A percentile compares a stretch with the other conserved stretches of the same genome.
Evolutionary conservation across 352 stramenopile genomes (phyloP).

Genomic region (Globisporangium lucens): DNA sequence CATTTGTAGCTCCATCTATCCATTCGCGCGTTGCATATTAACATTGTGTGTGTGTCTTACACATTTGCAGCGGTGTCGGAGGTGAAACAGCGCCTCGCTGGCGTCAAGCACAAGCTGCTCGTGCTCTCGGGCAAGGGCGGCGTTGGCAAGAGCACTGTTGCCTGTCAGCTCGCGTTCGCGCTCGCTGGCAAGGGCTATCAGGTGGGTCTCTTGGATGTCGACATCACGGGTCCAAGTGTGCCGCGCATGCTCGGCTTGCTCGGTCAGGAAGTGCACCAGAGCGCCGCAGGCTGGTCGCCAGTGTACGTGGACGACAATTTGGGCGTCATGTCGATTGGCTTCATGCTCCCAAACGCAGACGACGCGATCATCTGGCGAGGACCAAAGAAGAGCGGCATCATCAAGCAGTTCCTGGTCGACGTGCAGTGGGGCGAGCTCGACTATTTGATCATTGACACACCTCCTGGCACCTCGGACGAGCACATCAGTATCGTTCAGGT

Average conservation of each 20-base stretch:
- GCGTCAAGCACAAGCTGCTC: conserved; percentile 96
- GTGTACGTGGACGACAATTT: conserved; percentile 99
- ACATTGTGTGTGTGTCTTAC: conserved; percentile 34
- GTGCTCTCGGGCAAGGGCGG: conserved; percentile 99
- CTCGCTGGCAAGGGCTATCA: conserved; percentile 93
- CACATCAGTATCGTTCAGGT: conserved; percentile 99
- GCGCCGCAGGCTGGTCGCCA: conserved; percentile 97
- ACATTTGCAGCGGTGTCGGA: conserved; percentile 55
- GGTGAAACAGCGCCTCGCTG: conserved; percentile 81
- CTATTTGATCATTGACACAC: conserved; percentile 99
- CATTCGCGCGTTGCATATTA: neutral
- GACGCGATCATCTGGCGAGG: conserved; percentile 99
- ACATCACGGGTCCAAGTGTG: conserved; percentile 99
- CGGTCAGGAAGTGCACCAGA: conserved; percentile 96
- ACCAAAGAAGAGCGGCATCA: conserved; percentile 99
- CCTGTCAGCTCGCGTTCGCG: conserved; percentile 96
- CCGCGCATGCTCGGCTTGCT: conserved; percentile 95
- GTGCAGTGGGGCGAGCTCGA: conserved; percentile 99
- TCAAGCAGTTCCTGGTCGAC: conserved; percentile 99
- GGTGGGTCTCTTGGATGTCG: conserved; percentile 98
- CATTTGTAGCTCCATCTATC: conserved; percentile 12
- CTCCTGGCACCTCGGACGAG: conserved; percentile 99
- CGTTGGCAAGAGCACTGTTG: conserved; percentile 99
- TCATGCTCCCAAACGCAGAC: conserved; percentile 97
- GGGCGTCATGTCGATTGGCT: conserved; percentile 99